Conservation (phyloP, 371 early-diverging fungal species). For the Choanephora cucurbitarum region DNA sequence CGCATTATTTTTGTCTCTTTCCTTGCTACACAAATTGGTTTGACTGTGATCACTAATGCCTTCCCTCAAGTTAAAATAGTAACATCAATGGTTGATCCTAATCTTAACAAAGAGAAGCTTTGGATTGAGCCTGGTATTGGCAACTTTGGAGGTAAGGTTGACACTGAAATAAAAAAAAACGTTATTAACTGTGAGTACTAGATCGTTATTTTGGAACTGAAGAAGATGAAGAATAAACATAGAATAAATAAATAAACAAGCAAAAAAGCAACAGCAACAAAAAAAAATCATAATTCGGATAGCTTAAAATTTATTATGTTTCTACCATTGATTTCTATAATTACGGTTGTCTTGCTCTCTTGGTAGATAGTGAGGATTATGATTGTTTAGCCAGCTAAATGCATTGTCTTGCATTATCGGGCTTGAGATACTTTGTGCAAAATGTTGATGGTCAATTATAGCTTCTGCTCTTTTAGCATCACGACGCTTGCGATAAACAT, state of each 20-base stretch:
- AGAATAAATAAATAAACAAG: constrained; percentile 1
- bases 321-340: constrained; percentile 19
- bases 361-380: constrained; percentile 2
- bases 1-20: constrained; percentile 81
- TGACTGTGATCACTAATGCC: constrained; percentile 76
- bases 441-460: constrained; percentile 38
- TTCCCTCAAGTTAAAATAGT: constrained; percentile 86
- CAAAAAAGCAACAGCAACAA: constrained; percentile 9
- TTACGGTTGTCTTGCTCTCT: constrained; percentile 3
- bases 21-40: constrained; percentile 74
- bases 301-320: background rate
- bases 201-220: constrained; percentile 59
- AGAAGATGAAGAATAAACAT: constrained; percentile 30
- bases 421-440: constrained; percentile 40
- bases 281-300: background rate
- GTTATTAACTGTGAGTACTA: constrained; percentile 6
- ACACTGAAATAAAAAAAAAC: background rate
- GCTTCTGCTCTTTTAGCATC: constrained; percentile 30
- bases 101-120: constrained; percentile 61
- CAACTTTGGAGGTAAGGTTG: constrained; percentile 71
- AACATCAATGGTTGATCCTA: constrained; percentile 74
- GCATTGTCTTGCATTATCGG: constrained; percentile 35
- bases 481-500: constrained; percentile 39
- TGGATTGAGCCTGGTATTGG: constrained; percentile 87
- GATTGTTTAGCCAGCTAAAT: constrained; percentile 22